Evolutionary conservation across 768 basidiomycete genomes (phyloP).

Genomic region (Fomitopsis serialis): DNA sequence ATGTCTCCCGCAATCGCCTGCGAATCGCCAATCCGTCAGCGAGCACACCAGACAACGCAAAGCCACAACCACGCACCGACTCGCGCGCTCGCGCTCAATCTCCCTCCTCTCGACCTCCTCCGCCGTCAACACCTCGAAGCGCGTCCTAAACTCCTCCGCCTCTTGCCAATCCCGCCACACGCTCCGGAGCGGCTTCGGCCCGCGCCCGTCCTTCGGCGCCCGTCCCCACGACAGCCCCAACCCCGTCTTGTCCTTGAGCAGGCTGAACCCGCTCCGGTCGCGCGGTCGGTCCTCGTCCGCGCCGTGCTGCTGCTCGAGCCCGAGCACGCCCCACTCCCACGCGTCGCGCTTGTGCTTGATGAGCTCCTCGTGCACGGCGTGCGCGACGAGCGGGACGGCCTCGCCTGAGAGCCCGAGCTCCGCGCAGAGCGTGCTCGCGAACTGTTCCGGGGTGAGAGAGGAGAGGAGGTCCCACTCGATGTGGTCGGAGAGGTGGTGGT

Average conservation of each 20-base stretch:
- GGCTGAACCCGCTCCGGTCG: conserved; percentile 45
- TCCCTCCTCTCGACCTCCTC: conserved; percentile 93
- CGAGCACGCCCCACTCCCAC: conserved; percentile 89
- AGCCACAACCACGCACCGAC: conserved; percentile 41
- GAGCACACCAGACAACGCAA: not conserved
- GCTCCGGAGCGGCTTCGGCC: conserved; percentile 76
- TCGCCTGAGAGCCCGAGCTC: conserved; percentile 90
- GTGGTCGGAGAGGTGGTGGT: conserved; percentile 86
- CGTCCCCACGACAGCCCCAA: conserved; percentile 71
- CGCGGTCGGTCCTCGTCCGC: conserved; percentile 27
- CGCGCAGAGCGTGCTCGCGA: conserved; percentile 70
- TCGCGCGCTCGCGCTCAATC: conserved; percentile 80
- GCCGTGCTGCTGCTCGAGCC: conserved; percentile 38
- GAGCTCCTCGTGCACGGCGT: conserved; percentile 93
- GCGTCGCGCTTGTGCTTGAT: conserved; percentile 94
- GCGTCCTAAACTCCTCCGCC: conserved; percentile 83
- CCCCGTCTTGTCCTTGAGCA: conserved; percentile 80
- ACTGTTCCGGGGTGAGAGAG: conserved; percentile 81
- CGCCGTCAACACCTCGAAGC: conserved; percentile 77
- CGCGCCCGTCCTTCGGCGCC: conserved; percentile 73
- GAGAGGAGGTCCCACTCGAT: conserved; percentile 99
- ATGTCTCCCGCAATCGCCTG: conserved; percentile 62
- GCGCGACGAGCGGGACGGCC: conserved; percentile 82
- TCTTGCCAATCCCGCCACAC: conserved; percentile 97
- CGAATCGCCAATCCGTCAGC: not conserved